Conservation (phyloP, 306 rosid genomes). For the Canavalia ensiformis region DNA sequence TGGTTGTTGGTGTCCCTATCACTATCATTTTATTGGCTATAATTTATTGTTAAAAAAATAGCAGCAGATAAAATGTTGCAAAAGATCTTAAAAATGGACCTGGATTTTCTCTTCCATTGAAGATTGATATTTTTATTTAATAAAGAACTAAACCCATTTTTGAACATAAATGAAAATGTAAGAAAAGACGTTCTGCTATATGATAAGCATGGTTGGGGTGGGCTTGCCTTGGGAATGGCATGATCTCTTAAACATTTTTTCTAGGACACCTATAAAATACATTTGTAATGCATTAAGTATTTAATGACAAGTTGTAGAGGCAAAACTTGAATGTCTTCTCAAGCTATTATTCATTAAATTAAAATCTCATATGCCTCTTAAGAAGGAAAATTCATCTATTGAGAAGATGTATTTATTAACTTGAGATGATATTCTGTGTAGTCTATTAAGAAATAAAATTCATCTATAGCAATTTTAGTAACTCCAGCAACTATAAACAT, state of each 20-base stretch:
- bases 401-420: no score
- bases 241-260: conserved; percentile 11
- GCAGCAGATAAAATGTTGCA: neutral
- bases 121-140: neutral
- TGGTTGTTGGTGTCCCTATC: neutral
- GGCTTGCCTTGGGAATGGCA: neutral
- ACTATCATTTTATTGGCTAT: conserved; percentile 5
- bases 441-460: conserved; percentile 22
- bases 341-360: conserved; percentile 8
- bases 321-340: conserved; percentile 24
- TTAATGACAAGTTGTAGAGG: conserved; percentile 31
- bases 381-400: no score
- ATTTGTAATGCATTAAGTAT: neutral
- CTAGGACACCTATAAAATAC: neutral
- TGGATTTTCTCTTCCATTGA: conserved; percentile 1
- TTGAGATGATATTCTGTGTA: neutral
- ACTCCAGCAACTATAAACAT: conserved; percentile 10
- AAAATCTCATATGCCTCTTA: neutral
- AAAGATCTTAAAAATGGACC: neutral
- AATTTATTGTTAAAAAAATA: neutral
- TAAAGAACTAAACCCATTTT: conserved; percentile 3
- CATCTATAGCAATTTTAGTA: neutral
- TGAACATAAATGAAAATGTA: conserved; percentile 3
- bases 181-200: neutral
- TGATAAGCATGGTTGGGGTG: neutral